Conservation (phyloP, 257 asterid species). For the Capsicum chinense region DNA sequence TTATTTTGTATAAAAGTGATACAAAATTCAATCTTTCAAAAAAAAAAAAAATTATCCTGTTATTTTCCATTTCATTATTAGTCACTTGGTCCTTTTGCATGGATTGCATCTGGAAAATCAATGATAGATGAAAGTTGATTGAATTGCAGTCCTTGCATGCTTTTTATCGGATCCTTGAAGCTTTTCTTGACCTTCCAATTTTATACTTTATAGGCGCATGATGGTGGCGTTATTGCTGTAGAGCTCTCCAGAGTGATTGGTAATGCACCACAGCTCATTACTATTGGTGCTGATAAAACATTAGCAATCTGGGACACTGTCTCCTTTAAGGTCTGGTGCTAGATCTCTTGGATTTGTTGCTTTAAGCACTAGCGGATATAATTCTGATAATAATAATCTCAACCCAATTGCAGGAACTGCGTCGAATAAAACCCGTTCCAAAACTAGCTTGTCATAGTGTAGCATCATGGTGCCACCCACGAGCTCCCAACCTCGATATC, state of each 20-base stretch:
- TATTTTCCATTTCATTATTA: neutral
- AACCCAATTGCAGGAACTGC: constrained; percentile 68
- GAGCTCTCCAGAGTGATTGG: constrained; percentile 95
- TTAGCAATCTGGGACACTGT: constrained; percentile 98
- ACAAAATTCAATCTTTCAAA: too few relatives aligned
- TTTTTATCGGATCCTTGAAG: constrained; percentile 17
- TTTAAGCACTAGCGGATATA: neutral
- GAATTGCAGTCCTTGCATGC: constrained; percentile 19
- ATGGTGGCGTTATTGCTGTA: constrained; percentile 93
- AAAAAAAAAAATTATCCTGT: neutral
- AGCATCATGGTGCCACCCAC: constrained; percentile 99
- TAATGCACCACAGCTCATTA: constrained; percentile 94
- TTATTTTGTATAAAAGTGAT: neutral
- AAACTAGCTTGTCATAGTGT: constrained; percentile 98
- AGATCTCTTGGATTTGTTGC: constrained; percentile 16
- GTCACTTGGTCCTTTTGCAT: neutral
- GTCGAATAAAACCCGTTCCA: constrained; percentile 94
- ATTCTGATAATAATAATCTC: constrained; percentile 4
- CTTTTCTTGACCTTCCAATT: constrained; percentile 7
- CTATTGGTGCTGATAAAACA: constrained; percentile 96
- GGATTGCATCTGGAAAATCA: constrained; percentile 22
- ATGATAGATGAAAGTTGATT: constrained; percentile 22
- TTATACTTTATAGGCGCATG: constrained; percentile 78
- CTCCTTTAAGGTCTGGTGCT: constrained; percentile 76
- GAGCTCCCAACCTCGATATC: constrained; percentile 99